Base-by-base conservation (phyloP, 2,329 filamentous ascomycete species). In the Cladosporium sp. region DNA sequence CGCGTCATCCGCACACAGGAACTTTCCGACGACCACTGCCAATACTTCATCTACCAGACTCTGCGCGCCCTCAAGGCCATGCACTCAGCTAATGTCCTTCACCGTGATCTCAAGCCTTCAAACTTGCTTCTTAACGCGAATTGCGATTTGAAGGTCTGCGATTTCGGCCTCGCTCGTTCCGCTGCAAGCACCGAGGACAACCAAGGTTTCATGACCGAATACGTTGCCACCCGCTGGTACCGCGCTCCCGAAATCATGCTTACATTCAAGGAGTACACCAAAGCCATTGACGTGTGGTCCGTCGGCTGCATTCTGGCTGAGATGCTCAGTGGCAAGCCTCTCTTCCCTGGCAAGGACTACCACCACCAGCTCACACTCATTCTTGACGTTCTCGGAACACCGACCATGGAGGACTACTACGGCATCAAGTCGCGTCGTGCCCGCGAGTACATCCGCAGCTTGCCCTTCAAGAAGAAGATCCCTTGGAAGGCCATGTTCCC, bases 191-290 rank as follows among this genome's bases (percentile, higher is more conserved):
- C 95, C 67, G 94, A 99, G 72, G 94, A 99, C 76, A 99, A 99
- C 78, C 97, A 93, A n/a, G 94, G 94, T 20, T 99, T 99, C 84
- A 99, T 99, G 94, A 99, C 94, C 15, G 94, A 99, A 95, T 99
- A 99, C 74, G 94, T 99, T 59, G 94, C 94, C 54, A 99, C 94
- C 49, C 88, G 94, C 70, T 99, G 94, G 94, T 99, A 99, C 78
- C 92, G 94, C 76, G 94, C 94, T 5, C 94, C 94, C 3, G 94
- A 99, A 75, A 99, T 99, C 75, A 99, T 99, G 94, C 88, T 99
- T 79, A 99, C 94, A 12, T 99, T 97, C 82, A 97, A 99, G 80
- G 94, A 99, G 78, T 99, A 99, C 80, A 99, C 94, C 69, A 99
- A 97, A 78, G 94, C 94, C 43, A 99, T 99, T 72, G 94, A 99